Base-by-base conservation (phyloP, 2,329 filamentous ascomycete genomes). In the Trichophyton benhamiae region DNA sequence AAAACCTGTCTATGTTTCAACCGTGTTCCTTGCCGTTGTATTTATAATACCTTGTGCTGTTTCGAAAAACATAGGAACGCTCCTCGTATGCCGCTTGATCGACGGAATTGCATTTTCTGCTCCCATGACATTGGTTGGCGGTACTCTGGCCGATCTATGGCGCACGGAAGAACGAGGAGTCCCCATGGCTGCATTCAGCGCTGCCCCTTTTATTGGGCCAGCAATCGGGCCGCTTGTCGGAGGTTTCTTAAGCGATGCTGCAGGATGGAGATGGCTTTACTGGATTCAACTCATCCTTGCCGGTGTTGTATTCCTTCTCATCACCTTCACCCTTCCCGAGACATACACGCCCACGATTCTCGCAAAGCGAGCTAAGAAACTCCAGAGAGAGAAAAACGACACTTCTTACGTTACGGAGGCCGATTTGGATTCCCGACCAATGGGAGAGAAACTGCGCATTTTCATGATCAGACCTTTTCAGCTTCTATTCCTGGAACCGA, bases 311-410 rank as follows among this genome's bases (percentile, higher is more conserved):
- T 94, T 87, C 83, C 63, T 87, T 17, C 71, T 92, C 63, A 91
- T 94, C 72, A 87, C 86, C 33, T 91, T 95, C 74, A 94, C 89
- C n/a, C 86, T 95, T 0, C 89, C 89, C 0, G 91, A 95, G 74
- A 96, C 91, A 0, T 95, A 94, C 71, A 86, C 89, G 0, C 89
- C 91, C 0, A 87, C 84, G 0, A 84, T 96, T 58, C 82, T 96
- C 15, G 81, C 83, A 59, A 76, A 76, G 33, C 82, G 89, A 11
- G 91, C 91, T 2, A 79, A 80, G 68, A 88, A 88, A 71, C 76
- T 94, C 63, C 82, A 90, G 59, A 83, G 86, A 70, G 73, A 83
- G 36, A 87, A 88, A 1, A 84, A 86, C 22, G 82, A 89, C 64
- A 66, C 76, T 1, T 82, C 82, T 63, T 87, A 86, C 69, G 87